Base-by-base conservation (phyloP, 495 filamentous ascomycete genomes). In the Talaromyces liani region DNA sequence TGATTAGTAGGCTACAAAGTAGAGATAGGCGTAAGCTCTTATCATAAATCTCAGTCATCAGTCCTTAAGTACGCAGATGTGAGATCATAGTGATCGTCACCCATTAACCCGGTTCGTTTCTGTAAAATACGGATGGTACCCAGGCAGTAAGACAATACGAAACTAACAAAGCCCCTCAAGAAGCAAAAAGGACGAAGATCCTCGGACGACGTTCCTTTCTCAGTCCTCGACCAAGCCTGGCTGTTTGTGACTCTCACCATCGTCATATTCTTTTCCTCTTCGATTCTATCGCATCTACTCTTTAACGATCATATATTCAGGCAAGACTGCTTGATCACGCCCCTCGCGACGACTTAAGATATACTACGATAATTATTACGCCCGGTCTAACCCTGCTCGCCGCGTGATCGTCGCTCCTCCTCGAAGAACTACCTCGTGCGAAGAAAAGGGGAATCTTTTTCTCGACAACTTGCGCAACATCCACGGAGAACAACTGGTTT, bases 151-250 rank as follows among this genome's bases (percentile, higher is more conserved):
- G 53, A 56, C 53, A 27, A 29, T 56, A 56, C 53, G 53, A 29
- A 56, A 56, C 53, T 56, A 56, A 56, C 22, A 14, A 56, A 56
- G 22, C 53, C 53, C 53, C 53, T 56, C 53, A 56, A 29, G 22
- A 56, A 55, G 25, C 4, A 53, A 53, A 53, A 53, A 53, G 47
- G 47, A 53, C 22, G 47, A 24, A 25, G 24, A 54, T 41, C 36
- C 36, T 49, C 45, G 45, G 45, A 49, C 18, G n/a, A 8, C 18
- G n/a, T 49, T 49, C 36, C 36, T 41, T 36, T 36, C 36, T 41
- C 36, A 16, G 36, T 49, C 45, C n/a, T 49, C 45, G 45, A 49
- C n/a, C 45, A 20, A 20, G n/a, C 16, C n/a, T 20, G n/a, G 18
- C 18, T 20, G 45, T 49, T 20, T 5, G 16, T 47, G 16, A 49